phyloP scores from a whole-genome alignment of 2,329 filamentous ascomycete species.

The Diatrype stigma region DNA sequence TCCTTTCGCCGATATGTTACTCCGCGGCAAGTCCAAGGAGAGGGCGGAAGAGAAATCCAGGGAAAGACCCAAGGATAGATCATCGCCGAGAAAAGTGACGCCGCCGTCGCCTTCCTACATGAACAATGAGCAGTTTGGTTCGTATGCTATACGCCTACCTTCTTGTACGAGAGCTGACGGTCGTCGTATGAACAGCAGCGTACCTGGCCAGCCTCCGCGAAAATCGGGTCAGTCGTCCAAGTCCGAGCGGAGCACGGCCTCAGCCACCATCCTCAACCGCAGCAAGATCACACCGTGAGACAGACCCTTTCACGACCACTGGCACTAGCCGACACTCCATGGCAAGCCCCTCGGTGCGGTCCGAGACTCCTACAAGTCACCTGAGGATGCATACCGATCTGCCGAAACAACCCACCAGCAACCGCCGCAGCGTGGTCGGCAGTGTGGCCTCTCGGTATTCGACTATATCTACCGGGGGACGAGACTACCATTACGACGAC shows the following conservation, averaged over 20 bases:
- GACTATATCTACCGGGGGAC: slow-evolving; percentile 37
- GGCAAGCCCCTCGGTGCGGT: slow-evolving; percentile 25
- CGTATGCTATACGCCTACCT: no score
- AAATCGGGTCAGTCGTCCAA: slow-evolving; percentile 63
- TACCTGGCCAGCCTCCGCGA: slow-evolving; percentile 70
- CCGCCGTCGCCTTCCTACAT: slow-evolving; percentile 62
- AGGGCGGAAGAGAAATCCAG: slow-evolving; percentile 23
- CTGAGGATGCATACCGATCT: slow-evolving; percentile 27
- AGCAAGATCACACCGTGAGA: slow-evolving; percentile 26
- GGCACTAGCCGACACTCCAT: slow-evolving; percentile 25
- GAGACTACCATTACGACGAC: slow-evolving; percentile 51
- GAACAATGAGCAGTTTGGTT: slow-evolving; percentile 65
- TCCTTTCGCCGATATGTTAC: slow-evolving; percentile 8
- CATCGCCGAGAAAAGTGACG: slow-evolving; percentile 48
- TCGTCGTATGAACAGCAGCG: slow-evolving; percentile 43
- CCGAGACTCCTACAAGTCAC: slow-evolving; percentile 30
- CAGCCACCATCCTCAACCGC: slow-evolving; percentile 37
- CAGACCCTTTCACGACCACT: slow-evolving; percentile 14
- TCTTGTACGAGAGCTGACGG: slow-evolving; percentile 4
- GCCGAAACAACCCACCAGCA: slow-evolving; percentile 27
- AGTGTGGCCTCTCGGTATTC: slow-evolving; percentile 51
- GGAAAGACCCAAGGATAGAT: slow-evolving; percentile 1
- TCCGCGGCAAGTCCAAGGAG: slow-evolving; percentile 27
- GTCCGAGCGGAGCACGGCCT: slow-evolving; percentile 69
- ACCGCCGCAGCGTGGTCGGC: slow-evolving; percentile 38